Base-by-base conservation (phyloP, 2,329 filamentous ascomycete genomes). In the Botrytis tulipae region DNA sequence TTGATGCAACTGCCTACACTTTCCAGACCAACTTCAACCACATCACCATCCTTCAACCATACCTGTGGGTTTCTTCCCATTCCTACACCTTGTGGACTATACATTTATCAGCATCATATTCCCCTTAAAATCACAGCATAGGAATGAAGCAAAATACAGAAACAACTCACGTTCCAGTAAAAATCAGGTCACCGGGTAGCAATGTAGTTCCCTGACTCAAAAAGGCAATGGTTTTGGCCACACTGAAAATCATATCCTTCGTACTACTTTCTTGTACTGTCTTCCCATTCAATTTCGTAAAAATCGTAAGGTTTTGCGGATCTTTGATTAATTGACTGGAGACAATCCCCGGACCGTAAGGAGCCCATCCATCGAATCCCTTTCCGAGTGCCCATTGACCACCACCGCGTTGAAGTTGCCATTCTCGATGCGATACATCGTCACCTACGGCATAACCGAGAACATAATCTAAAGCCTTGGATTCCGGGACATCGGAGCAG, bases 391-490 rank as follows among this genome's bases (percentile, higher is more conserved):
- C 87, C 91, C 91, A 93, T 82, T 93, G 91, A 1, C 90, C 87
- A 25, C 90, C 90, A 25, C 90, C 90, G 59, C 85, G 86, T 81
- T 90, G 87, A 74, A 92, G 82, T 82, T 93, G 91, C 90, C 91
- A 94, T 76, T 93, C 91, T 59, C 92, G 89, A 82, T 93, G 92
- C 18, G 90, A 93, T n/a, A 95, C 87, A 80, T 95, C 93, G 82
- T 95, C 93, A 71, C 92, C 91, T 48, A 93, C 87, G 3, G 90
- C 86, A 80, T 94, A 95, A 8, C 93, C 93, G 2, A 94, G 84
- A 4, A 95, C 91, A 78, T 93, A 90, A 70, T 90, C 84, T n/a
- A 94, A 83, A 0, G 92, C 92, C 35, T 88, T 82, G 1, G 85
- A 84, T 82, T 92, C 90, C 1, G 88, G 81, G 20, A 95, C 89